Percentiles rank a stretch among this genome's conserved stretches.
Conservation (phyloP, 2,329 filamentous ascomycete genomes). For the Sporothrix pallida region DNA sequence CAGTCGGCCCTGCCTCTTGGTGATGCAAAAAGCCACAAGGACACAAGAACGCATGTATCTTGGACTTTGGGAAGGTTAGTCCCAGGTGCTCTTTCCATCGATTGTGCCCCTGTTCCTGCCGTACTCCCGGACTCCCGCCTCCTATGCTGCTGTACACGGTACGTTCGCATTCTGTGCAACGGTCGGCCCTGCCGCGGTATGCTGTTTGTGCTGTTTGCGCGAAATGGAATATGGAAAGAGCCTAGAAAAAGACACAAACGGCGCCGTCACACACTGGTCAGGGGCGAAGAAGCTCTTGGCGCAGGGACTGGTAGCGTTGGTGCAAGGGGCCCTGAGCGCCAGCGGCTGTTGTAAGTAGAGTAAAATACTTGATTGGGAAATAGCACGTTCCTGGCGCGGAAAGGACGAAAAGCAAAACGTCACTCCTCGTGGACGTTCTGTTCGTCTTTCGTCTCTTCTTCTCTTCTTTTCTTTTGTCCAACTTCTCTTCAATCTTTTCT, state of each 20-base stretch:
- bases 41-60: neutral
- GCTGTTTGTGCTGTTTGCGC: neutral
- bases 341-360: slow-evolving; percentile 25
- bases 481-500: slow-evolving; percentile 9
- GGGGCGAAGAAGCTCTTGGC: slow-evolving; percentile 16
- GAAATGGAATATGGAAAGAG: neutral
- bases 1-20: neutral
- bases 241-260: neutral
- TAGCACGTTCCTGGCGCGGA: slow-evolving; percentile 7
- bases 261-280: slow-evolving; percentile 12
- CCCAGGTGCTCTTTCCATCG: slow-evolving; percentile 5
- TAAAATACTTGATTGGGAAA: slow-evolving; percentile 28
- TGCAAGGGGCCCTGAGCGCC: slow-evolving; percentile 9
- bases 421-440: neutral
- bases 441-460: neutral
- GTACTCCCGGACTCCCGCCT: slow-evolving; percentile 6
- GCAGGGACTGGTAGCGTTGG: slow-evolving; percentile 13
- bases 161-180: neutral
- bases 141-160: neutral
- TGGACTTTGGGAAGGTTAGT: slow-evolving; percentile 3
- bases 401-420: neutral
- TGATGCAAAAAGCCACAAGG: neutral
- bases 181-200: slow-evolving; percentile 7
- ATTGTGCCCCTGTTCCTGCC: neutral
- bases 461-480: neutral